Evolutionary conservation across 192 early-diverging fungal genomes (phyloP), one percentile per base, ranked within the genome.

Genomic region (Umbelopsis vinacea): DNA sequence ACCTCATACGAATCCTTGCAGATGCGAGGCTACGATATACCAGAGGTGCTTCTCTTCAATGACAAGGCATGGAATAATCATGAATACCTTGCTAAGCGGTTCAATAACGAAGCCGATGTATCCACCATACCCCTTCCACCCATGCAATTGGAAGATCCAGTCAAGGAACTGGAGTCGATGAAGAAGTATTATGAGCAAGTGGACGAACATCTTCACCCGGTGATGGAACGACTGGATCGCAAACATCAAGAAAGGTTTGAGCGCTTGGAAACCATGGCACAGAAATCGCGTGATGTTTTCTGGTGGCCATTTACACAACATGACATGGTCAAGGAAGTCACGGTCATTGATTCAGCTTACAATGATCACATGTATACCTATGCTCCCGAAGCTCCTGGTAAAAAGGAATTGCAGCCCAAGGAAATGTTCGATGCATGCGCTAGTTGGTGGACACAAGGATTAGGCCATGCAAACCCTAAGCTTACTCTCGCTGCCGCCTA

Each of bases 291-390:
- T n/a, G 76, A 81, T 17, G 77, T 74, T 0, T 79, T 94, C 21
- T 93, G 92, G 92, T 94, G 91, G 91, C 92, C 92, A 6, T 94
- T 94, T 73, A 94, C 92, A 5, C 92, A 94, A 68, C 92, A 94
- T 54, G 55, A 79, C 15, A 73, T 54, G 0, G 80, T 87, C 22
- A 79, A 84, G 60, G 74, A 84, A 17, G 83, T 90, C 11, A 93
- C 86, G 7, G 87, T 93, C 3, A 86, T 94, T 60, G 92, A 94
- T 75, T 92, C 92, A 10, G 92, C 92, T 0, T 82, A 89, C 70
- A 74, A 82, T 33, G 92, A 94, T 53, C 77, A 83, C 43, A 87
- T 91, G 72, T 83, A 81, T 10, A 85, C 85, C 1, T 88, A 87
- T 81, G 69, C 78, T 24, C 69, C 69, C 23, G 60, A 72, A 46